These are phyloP conservation scores for Hypoxylon rickii DNA, from an alignment of 495 filamentous ascomycete species.

Conservation along the genomic window DNA sequence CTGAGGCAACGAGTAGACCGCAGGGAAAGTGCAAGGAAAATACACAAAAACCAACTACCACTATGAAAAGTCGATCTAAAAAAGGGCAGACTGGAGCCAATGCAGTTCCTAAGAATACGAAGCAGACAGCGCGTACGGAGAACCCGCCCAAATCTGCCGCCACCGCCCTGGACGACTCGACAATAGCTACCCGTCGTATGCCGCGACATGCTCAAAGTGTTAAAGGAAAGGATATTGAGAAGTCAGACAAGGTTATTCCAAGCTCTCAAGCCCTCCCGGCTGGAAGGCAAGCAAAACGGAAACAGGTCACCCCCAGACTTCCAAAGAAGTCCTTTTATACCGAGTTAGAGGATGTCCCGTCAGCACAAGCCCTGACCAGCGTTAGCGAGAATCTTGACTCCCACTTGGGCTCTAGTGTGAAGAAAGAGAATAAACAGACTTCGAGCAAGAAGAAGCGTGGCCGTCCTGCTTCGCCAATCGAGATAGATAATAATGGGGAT, in stretches of 20 bases:
- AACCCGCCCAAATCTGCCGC: neutral
- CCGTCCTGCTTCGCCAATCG: neutral
- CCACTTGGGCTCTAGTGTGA: neutral
- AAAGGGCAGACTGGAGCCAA: neutral
- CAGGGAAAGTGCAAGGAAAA: neutral
- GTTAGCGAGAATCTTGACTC: neutral
- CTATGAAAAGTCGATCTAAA: neutral
- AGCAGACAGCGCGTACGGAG: neutral
- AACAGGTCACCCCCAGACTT: neutral
- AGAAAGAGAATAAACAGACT: neutral
- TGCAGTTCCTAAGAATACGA: neutral
- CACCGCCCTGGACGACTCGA: neutral
- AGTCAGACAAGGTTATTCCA: neutral
- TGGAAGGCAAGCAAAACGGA: neutral
- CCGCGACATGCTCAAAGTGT: neutral
- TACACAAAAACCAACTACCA: neutral
- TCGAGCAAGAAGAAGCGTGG: neutral
- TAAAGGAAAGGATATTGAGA: neutral
- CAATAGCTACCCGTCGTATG: neutral
- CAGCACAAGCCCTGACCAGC: neutral
- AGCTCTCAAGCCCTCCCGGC: neutral
- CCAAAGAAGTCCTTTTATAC: slow-evolving; percentile 24
- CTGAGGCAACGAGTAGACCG: slow-evolving; percentile 3
- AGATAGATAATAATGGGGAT: neutral
- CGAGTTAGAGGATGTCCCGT: neutral